Evolutionary conservation across 306 rosid genomes (phyloP).

Genomic region (Dalbergia oliveri): DNA sequence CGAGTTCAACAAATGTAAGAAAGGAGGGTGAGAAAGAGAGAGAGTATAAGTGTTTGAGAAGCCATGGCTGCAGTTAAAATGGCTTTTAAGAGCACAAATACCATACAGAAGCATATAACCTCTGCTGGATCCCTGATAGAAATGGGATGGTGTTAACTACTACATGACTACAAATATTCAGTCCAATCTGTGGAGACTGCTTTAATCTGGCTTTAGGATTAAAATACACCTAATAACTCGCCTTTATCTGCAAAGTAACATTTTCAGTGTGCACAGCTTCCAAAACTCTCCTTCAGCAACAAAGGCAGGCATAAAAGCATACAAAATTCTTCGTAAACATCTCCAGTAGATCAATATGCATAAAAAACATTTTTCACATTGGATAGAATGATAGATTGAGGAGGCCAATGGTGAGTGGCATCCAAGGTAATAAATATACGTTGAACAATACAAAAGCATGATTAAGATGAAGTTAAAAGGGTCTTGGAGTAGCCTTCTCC

Average conservation of each 20-base stretch:
- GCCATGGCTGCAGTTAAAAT: not conserved
- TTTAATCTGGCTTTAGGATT: not conserved
- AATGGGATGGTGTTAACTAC: conserved; percentile 3
- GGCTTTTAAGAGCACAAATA: conserved; percentile 3
- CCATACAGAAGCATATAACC: not conserved
- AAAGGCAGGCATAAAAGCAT: not conserved
- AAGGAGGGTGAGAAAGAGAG: not conserved
- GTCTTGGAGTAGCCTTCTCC: not conserved
- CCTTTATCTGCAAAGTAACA: not conserved
- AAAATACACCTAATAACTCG: no score
- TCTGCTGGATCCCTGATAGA: not conserved
- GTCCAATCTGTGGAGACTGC: not conserved
- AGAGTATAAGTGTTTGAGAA: not conserved
- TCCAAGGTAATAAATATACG: not conserved
- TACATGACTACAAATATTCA: not conserved
- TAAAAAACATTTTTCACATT: not conserved
- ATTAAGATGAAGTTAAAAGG: not conserved
- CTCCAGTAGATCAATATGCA: not conserved
- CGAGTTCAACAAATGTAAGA: not conserved
- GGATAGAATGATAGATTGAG: not conserved
- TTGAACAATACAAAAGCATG: not conserved
- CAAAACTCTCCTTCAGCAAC: conserved; percentile 14
- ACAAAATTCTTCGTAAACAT: not conserved
- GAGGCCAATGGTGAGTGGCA: not conserved
- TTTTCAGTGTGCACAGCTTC: not conserved